Conservation (phyloP, 192 early-diverging fungal species). For the Coemansia sp. region DNA sequence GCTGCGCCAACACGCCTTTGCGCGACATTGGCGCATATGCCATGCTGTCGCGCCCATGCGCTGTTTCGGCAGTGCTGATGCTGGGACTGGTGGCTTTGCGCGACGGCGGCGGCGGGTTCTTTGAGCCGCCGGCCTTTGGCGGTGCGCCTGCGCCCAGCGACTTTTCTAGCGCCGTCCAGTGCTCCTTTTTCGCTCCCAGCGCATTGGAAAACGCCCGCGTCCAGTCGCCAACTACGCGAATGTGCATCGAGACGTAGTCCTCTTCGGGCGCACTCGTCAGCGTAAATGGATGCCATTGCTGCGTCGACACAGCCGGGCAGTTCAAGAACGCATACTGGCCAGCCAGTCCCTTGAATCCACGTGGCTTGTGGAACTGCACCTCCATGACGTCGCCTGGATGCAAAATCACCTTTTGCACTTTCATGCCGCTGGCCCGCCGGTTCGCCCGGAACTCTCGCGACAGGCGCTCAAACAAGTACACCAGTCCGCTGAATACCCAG, state of each 20-base stretch:
- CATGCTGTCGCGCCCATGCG: constrained; percentile 33
- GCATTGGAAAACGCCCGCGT: constrained; percentile 67
- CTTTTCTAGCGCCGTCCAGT: constrained; percentile 54
- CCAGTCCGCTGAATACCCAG: constrained; percentile 64
- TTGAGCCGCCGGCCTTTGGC: constrained; percentile 2
- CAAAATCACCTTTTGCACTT: constrained; percentile 78
- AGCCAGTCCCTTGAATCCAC: constrained; percentile 58
- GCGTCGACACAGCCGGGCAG: constrained; percentile 70
- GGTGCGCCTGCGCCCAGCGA: constrained; percentile 22
- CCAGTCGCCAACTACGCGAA: constrained; percentile 77
- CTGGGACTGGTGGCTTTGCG: constrained; percentile 17
- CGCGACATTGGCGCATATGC: constrained; percentile 36
- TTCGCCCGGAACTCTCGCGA: constrained; percentile 71
- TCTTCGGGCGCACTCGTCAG: constrained; percentile 81
- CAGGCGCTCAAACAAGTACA: constrained; percentile 73
- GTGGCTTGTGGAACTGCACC: constrained; percentile 72
- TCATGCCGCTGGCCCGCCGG: constrained; percentile 54
- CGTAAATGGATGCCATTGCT: constrained; percentile 85
- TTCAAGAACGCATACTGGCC: constrained; percentile 81
- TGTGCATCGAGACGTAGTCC: constrained; percentile 71
- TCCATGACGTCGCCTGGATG: constrained; percentile 82
- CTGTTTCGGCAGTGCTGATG: not conserved
- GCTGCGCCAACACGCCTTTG: constrained; percentile 1
- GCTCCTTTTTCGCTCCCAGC: constrained; percentile 65
- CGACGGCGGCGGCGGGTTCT: constrained; percentile 24